Evolutionary conservation across 2,329 filamentous ascomycete species (phyloP), one percentile per base, ranked within the genome.

Genomic region (Mycogone perniciosa): DNA sequence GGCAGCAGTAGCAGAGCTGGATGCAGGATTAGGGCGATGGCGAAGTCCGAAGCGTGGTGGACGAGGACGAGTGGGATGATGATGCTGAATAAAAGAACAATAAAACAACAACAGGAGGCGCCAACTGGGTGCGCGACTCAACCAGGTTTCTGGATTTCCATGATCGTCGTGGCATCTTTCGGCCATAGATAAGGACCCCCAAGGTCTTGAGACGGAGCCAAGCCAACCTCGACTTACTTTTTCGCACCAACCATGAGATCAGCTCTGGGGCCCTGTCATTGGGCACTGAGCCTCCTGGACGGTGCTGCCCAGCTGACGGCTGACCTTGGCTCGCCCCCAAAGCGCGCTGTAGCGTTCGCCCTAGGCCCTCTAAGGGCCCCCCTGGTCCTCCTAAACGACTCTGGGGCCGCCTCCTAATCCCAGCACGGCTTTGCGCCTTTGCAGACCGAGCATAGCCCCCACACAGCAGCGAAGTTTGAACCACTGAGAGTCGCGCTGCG

Each of bases 381-480:
- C 26, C n/a, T 33, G 42, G 41, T 41, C 38, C 47, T 40, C 20
- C 20, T 31, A 31, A 35, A 35, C 51, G 38, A 38, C 47, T 50
- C 46, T 40, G 51, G 51, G 46, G 51, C 41, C 37, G 46, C 46
- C 50, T 20, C 20, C 20, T 40, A 37, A 45, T 41, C 51, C 50
- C 31, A 41, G 49, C 31, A 44, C 44, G 43, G 49, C 44, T 31
- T 46, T 51, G 48, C 50, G 46, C 50, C 42, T 46, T 50, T 20
- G 47, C 51, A 50, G 51, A 53, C 46, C 51, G 47, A 50, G 41
- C 31, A 34, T 37, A 50, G 51, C 51, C 51, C 51, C 51, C 51
- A 50, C 51, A 31, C n/a, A 26, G 26, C 47, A 33, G 40, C 33
- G 41, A 44, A 20, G 30, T 39, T 38, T n/a, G 13, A 29, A 44